Percentiles rank a stretch among this genome's conserved stretches.
phyloP scores from a whole-genome alignment of 2,329 filamentous ascomycete genomes.

The Fusarium miscanthi region DNA sequence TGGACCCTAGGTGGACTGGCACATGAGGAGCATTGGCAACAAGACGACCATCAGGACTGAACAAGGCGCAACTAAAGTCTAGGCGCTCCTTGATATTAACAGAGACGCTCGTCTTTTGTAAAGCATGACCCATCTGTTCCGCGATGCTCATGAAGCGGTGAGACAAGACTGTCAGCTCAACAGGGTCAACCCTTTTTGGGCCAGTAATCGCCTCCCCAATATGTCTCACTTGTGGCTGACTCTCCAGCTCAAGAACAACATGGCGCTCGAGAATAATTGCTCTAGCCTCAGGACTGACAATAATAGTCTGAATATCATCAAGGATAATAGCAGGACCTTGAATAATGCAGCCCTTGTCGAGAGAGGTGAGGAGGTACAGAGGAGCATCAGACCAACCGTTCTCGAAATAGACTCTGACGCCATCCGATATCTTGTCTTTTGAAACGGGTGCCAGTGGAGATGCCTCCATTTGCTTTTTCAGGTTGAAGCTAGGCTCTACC shows the following conservation, averaged over 20 bases:
- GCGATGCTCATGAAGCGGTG: conserved; percentile 88
- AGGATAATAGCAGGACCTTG: not conserved
- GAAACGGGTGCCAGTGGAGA: not conserved
- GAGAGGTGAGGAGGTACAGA: not conserved
- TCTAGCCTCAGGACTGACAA: not conserved
- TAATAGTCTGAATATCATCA: not conserved
- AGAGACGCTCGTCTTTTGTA: conserved; percentile 83
- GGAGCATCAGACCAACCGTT: not conserved
- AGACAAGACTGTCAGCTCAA: conserved; percentile 81
- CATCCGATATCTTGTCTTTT: not conserved
- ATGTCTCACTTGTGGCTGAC: not conserved
- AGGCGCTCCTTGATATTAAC: conserved; percentile 85
- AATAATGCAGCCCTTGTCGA: not conserved
- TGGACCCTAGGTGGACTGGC: conserved; percentile 83
- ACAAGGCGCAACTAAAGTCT: conserved; percentile 85
- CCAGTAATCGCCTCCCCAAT: not conserved
- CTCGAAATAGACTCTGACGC: not conserved
- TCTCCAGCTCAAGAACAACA: not conserved
- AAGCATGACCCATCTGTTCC: conserved; percentile 82
- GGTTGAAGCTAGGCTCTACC: not conserved
- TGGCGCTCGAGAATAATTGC: not conserved
- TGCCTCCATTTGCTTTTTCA: not conserved
- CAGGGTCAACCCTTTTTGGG: conserved; percentile 72
- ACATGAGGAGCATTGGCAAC: conserved; percentile 62
- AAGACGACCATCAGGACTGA: conserved; percentile 75